Percentiles rank a stretch among this genome's conserved stretches.
phyloP scores from a whole-genome alignment of 164 flowering plant species.

The Umbilicus rupestris region DNA sequence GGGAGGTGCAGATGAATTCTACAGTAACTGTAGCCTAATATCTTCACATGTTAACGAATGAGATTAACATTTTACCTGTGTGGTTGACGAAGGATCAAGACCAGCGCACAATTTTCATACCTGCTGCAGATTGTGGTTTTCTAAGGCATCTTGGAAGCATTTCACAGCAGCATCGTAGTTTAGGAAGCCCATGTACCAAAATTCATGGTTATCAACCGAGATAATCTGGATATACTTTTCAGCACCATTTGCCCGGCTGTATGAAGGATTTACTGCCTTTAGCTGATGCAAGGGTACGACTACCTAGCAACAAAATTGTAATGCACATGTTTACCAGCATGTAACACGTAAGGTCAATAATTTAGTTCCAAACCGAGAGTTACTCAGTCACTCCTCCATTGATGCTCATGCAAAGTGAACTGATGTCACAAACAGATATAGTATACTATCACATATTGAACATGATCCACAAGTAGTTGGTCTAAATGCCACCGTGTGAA shows the following conservation, averaged over 20 bases:
- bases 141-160: slow-evolving; percentile 25
- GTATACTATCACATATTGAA: neutral
- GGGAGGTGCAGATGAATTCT: no score
- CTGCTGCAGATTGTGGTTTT: slow-evolving; percentile 16
- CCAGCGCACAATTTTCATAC: slow-evolving; percentile 16
- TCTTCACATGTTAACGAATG: neutral
- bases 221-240: slow-evolving; percentile 44
- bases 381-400: neutral
- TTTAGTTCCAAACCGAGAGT: neutral
- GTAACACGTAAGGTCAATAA: neutral
- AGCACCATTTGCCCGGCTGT: slow-evolving; percentile 31
- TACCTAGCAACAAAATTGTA: slow-evolving; percentile 27
- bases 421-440: neutral
- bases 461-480: neutral
- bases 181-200: slow-evolving; percentile 61
- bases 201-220: slow-evolving; percentile 50
- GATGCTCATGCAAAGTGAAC: neutral
- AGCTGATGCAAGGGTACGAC: slow-evolving; percentile 67
- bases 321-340: neutral
- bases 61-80: neutral
- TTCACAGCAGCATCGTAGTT: slow-evolving; percentile 37
- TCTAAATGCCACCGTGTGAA: no score
- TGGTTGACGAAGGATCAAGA: neutral
- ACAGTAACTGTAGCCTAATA: neutral
- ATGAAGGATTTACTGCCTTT: slow-evolving; percentile 62